Evolutionary conservation across 768 basidiomycete species (phyloP).

Genomic region (Kwoniella mangroviensis): DNA sequence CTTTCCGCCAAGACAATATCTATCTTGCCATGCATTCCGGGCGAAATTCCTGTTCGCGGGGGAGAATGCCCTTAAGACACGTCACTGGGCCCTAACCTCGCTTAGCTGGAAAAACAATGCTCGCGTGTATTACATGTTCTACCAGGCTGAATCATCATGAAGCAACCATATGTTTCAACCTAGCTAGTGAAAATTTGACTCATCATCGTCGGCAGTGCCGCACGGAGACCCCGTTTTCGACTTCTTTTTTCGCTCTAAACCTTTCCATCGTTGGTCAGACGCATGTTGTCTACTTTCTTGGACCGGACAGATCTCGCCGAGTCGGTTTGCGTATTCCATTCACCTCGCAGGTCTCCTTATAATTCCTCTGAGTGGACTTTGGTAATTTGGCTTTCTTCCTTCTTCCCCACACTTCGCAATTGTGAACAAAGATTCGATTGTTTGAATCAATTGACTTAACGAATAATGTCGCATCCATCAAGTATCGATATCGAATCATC

Average conservation of each 20-base stretch:
- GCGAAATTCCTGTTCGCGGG: not conserved
- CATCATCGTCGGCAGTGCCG: not conserved
- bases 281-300: not conserved
- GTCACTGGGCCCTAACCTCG: not conserved
- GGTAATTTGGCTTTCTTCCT: not conserved
- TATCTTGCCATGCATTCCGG: not conserved
- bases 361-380: not conserved
- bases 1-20: not conserved
- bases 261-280: not conserved
- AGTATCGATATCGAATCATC: constrained; percentile 4
- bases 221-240: not conserved
- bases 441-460: not conserved
- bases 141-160: not conserved
- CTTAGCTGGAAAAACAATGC: not conserved
- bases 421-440: not conserved
- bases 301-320: not conserved
- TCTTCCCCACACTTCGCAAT: not conserved
- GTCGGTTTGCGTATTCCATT: not conserved
- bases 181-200: not conserved
- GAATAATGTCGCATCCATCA: not conserved
- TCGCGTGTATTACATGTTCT: not conserved
- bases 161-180: not conserved
- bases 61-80: not conserved
- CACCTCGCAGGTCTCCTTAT: not conserved
- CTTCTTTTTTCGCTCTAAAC: not conserved